Conservation (phyloP, 345 rosid genomes). For the Erucastrum elatum region DNA sequence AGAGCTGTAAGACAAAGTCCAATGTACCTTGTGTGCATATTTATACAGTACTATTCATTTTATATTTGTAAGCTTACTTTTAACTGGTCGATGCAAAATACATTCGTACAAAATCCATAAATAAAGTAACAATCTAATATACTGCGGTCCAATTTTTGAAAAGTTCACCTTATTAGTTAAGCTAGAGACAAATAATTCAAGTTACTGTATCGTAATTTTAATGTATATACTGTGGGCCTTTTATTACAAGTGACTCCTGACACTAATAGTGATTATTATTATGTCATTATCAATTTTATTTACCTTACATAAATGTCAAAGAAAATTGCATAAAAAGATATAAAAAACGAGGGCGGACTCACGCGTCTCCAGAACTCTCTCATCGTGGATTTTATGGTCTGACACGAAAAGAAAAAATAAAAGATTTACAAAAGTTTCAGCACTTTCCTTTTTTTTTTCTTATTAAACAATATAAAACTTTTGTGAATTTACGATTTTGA, state of each 20-base stretch:
- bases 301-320: not conserved
- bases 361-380: not conserved
- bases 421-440: not conserved
- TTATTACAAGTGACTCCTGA: not conserved
- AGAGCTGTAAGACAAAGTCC: conserved; percentile 32
- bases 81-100: not conserved
- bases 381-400: not conserved
- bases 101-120: not conserved
- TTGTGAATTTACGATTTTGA: not conserved
- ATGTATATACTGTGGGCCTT: not conserved
- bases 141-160: not conserved
- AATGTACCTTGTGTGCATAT: conserved; percentile 19
- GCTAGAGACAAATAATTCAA: not conserved
- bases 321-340: not conserved
- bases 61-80: not conserved
- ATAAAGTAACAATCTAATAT: not conserved
- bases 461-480: not conserved
- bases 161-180: not conserved
- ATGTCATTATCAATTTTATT: not conserved
- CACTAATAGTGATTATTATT: not conserved
- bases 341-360: not conserved
- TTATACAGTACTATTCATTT: not conserved
- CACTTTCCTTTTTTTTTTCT: not conserved
- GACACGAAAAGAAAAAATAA: not conserved
- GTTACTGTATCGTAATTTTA: not conserved